phyloP scores from a whole-genome alignment of 306 rosid species.

The Arachis stenosperma region DNA sequence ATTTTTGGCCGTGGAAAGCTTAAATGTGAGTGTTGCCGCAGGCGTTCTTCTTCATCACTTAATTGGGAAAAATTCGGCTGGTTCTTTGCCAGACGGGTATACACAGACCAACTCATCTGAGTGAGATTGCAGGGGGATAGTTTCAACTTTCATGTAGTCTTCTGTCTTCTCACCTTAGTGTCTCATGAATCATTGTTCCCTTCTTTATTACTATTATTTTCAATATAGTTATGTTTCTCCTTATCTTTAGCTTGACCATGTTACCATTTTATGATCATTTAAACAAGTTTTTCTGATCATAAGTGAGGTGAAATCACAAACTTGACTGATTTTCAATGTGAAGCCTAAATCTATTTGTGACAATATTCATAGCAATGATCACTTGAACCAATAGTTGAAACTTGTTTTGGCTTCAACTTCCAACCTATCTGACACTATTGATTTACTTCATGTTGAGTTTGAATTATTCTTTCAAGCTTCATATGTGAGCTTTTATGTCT shows the following conservation, averaged over 20 bases:
- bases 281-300: neutral
- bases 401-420: constrained; percentile 9
- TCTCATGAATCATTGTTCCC: constrained; percentile 28
- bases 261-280: neutral
- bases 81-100: constrained; percentile 32
- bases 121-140: constrained; percentile 36
- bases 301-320: constrained; percentile 28
- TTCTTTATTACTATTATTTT: constrained; percentile 18
- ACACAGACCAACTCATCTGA: constrained; percentile 37
- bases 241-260: constrained; percentile 18
- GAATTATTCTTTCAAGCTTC: constrained; percentile 6
- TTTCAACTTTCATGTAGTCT: constrained; percentile 19
- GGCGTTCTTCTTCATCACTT: constrained; percentile 97
- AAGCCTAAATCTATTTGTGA: neutral
- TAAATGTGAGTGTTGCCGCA: constrained; percentile 95
- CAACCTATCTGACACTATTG: constrained; percentile 22
- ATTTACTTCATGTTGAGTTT: constrained; percentile 17
- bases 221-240: constrained; percentile 16
- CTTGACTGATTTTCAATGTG: constrained; percentile 23
- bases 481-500: constrained; percentile 11
- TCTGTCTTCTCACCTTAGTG: constrained; percentile 6
- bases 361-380: constrained; percentile 20
- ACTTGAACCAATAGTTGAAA: neutral
- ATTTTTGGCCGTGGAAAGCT: constrained; percentile 94
- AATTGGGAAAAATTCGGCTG: constrained; percentile 53